Evolutionary conservation across 768 basidiomycete species (phyloP).

Genomic region (Fomitopsis serialis): DNA sequence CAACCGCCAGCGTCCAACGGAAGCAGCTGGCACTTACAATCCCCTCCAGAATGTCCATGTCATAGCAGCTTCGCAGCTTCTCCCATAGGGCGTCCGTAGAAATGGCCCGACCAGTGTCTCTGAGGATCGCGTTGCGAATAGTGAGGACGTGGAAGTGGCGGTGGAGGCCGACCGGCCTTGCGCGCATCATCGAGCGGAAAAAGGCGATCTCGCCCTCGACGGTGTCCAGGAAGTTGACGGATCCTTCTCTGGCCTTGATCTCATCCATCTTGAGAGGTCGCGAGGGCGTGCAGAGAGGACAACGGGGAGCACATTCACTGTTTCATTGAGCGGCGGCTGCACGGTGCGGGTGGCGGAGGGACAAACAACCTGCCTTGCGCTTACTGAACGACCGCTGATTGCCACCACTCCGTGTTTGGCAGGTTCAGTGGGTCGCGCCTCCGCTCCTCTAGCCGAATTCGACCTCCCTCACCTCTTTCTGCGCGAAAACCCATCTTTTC

Average conservation of each 20-base stretch:
- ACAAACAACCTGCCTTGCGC: too few relatives aligned
- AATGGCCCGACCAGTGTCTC: constrained; percentile 62
- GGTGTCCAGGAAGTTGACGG: constrained; percentile 40
- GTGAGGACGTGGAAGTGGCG: constrained; percentile 77
- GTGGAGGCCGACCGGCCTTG: constrained; percentile 79
- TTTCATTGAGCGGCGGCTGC: too few relatives aligned
- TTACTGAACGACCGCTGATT: not conserved
- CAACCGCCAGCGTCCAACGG: not conserved
- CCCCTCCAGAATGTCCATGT: constrained; percentile 69
- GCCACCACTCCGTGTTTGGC: not conserved
- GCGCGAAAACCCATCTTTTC: not conserved
- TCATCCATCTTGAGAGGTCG: not conserved
- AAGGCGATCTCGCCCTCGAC: constrained; percentile 83
- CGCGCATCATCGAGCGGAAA: constrained; percentile 76
- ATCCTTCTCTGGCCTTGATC: not conserved
- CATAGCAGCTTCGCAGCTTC: constrained; percentile 67
- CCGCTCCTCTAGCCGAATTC: not conserved
- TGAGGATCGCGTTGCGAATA: constrained; percentile 65
- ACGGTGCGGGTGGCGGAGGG: too few relatives aligned
- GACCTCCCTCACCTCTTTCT: not conserved
- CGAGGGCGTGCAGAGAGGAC: not conserved
- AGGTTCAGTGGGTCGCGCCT: not conserved
- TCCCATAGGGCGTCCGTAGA: constrained; percentile 65
- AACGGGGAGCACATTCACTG: too few relatives aligned
- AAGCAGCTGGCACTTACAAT: constrained; percentile 36